Base-by-base conservation (phyloP, 768 basidiomycete species). In the Lanmaoa pseudosensibilis region DNA sequence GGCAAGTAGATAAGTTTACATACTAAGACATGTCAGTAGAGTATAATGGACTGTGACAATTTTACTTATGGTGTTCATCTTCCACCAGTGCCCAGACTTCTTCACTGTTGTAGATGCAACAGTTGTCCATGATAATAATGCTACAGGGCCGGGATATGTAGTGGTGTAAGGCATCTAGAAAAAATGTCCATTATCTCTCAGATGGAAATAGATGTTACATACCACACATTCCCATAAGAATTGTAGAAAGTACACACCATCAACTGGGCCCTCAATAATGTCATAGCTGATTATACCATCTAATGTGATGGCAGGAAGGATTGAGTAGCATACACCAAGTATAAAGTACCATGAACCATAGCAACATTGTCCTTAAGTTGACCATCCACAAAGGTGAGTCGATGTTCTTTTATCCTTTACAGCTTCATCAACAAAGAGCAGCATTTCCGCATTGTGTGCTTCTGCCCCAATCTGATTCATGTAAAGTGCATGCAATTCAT, bases 1-100 rank as follows among this genome's bases (percentile, higher is more conserved):
- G 69, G 70, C 1, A 73, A 53, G 47, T 59, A 69, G 19, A 67
- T 57, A 11, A 68, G 65, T 9, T 57, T 62, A 34, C 62, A 69
- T 0, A 58, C 67, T 62, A 39, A 1, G 50, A 39, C 1, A 1
- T 1, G 8, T 19, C 38, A 39, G 10, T 19, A 39, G n/a, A 19
- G 13, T 36, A n/a, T n/a, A 39, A 39, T 9, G n/a, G 3, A 39
- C 38, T n/a, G 9, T 38, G 6, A 3, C 6, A 7, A 25, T 25
- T 25, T 25, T 25, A 25, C 25, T 60, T 37, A 68, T 56, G n/a
- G 60, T 64, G 47, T 58, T 65, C 19, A 45, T 60, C 61, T 40
- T 63, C 56, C 27, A 63, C 36, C 0, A 70, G 40, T 30, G 47
- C 41, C 4, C 19, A 33, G 10, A 72, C 57, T 38, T 66, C 65